Evolutionary conservation across 225 moss, liverwort and hornwort genomes (phyloP), one percentile per base, ranked within the genome.

Genomic region (Neckera pumila): DNA sequence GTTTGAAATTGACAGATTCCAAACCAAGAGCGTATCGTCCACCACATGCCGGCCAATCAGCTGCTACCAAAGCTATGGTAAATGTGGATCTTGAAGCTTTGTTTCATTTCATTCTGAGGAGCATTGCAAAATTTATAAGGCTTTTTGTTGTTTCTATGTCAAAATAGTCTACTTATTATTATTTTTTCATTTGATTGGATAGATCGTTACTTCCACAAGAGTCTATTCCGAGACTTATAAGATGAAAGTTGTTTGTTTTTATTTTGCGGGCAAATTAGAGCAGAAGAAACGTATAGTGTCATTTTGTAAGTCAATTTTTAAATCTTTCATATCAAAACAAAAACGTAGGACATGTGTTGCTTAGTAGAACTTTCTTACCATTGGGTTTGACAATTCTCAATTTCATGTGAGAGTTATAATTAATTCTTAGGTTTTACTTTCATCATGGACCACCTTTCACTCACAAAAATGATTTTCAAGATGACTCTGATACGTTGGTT

Each of bases 11-110:
- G 81, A 69, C 91, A 92, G 92, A 75, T 83, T 79, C 85, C 47
- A 97, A 97, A 88, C 93, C 97, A 69, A 93, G 91, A 89, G 93
- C 96, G 9, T 99, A 99, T 94, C 99, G 97, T 80, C 97, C 97
- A 89, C 99, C 99, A 49, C 96, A 96, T 87, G 90, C 97, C 83
- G 94, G 96, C 61, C 95, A 95, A 89, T 94, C 99, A 88, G 99
- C 95, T 86, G 93, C 96, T 82, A 93, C 96, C 33, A 96, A 92
- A 92, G 96, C 97, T 71, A 97, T 96, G 97, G 99, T 99, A 80
- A 80, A 90, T 84, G 79, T 47, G 61, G 49, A 79, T 76, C 53
- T 14, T 88, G 49, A 58, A 45, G 81, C 33, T 49, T 64, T 49
- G 33, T 49, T 64, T 64, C 25, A 49, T 34, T 64, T 82, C 25